These are phyloP conservation scores for Thermochaetoides thermophila DNA, from an alignment of 495 filamentous ascomycete genomes.

Conservation along the genomic window DNA sequence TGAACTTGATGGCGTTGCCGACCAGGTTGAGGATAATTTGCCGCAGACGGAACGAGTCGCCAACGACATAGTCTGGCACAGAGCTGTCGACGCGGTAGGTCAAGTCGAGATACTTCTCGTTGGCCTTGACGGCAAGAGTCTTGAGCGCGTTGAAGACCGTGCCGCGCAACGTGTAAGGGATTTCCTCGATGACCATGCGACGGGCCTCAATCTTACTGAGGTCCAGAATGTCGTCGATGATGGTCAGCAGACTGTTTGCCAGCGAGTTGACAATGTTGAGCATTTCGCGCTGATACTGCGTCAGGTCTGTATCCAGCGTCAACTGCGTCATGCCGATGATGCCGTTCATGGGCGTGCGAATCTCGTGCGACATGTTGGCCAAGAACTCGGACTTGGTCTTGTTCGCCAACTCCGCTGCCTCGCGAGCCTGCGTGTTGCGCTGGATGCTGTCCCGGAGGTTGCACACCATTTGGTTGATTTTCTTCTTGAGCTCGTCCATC, in stretches of 20 bases:
- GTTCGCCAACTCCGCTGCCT: conserved; percentile 93
- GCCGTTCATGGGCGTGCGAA: conserved; percentile 82
- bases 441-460: conserved; percentile 94
- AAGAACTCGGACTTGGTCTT: conserved; percentile 98
- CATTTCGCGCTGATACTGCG: conserved; percentile 94
- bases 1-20: conserved; percentile 88
- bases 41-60: conserved; percentile 89
- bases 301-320: conserved; percentile 88
- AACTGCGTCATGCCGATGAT: conserved; percentile 95
- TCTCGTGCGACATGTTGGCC: conserved; percentile 99
- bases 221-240: conserved; percentile 98
- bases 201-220: conserved; percentile 99
- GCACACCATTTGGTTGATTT: conserved; percentile 99
- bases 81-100: conserved; percentile 90
- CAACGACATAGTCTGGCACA: conserved; percentile 91
- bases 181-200: conserved; percentile 98
- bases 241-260: conserved; percentile 91
- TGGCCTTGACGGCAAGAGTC: conserved; percentile 90
- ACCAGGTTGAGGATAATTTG: conserved; percentile 85
- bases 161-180: conserved; percentile 86
- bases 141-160: conserved; percentile 98
- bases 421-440: conserved; percentile 88
- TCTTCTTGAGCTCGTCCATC: conserved; percentile 97
- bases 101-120: conserved; percentile 86
- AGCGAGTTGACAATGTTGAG: conserved; percentile 96